Evolutionary conservation across 306 rosid species (phyloP), one percentile per base, ranked within the genome.

Genomic region (Trichosanthes truncata): DNA sequence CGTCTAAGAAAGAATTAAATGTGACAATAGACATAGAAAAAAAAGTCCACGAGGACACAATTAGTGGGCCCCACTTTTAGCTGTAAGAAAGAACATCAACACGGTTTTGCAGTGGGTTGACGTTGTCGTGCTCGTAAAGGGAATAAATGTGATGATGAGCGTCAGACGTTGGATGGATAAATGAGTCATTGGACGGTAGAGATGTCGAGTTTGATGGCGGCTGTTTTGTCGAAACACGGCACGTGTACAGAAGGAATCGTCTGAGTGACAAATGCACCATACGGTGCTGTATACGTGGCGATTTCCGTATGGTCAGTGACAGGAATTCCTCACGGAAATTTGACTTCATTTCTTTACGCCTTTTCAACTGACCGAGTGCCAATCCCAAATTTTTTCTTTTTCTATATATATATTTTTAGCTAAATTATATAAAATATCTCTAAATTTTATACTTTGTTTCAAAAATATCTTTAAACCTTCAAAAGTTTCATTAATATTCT

Each of bases 31-130:
- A 71, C 23, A 12, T 5, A 21, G 53, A 23, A 46, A 45, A 23
- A 9, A 71, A 14, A 71, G 77, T 71, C 77, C 21, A 45, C 57
- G 77, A 71, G 3, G 38, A 45, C 77, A 71, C 56, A 4, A 71
- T 4, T 23, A 4, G 49, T 23, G 76, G 76, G 76, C 6, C 76
- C 55, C n/a, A 43, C 3, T 5, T 43, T 71, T 71, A 41, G 76
- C 76, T 71, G 74, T 67, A 9, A 67, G 51, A 67, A 38, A n/a
- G 74, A 67, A 38, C 74, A 5, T 67, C 17, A 12, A 71, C 76
- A 23, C 51, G 76, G 55, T 43, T 12, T 71, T 43, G 26, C 23
- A 21, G 51, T 68, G 76, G 76, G n/a, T 43, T 71, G 56, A 71
- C 76, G 55, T 23, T 41, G 76, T 71, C 76, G n/a, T 71, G 23